Base-by-base conservation (phyloP, 1,284 basidiomycete species). In the Ceratobasidium theobromae region DNA sequence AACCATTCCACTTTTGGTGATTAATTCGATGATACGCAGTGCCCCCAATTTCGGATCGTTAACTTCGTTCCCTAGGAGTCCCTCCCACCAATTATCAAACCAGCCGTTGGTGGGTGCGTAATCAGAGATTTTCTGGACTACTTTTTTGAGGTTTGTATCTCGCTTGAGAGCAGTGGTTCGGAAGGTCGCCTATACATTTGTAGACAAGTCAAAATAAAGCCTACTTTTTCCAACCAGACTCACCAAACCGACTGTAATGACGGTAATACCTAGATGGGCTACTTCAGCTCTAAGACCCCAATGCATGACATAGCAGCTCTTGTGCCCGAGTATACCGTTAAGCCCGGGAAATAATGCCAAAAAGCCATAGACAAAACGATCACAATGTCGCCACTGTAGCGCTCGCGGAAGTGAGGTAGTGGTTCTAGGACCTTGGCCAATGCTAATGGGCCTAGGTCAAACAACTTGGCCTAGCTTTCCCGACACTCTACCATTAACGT, bases 321-420 rank as follows among this genome's bases (percentile, higher is more conserved):
- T 9, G 43, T 11, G 18, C 9, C 43, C 5, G 9, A 45, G 18
- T 45, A 21, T 14, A 45, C 43, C 12, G 43, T 11, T 6, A 21
- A 14, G 18, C 43, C 9, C 5, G 43, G 43, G 18, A 45, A 45
- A 21, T 45, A 45, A 6, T 45, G 12, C 18, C 8, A 11, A 6
- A 6, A 11, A 14, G 12, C 43, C 9, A 45, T 45, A 45, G 43
- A 45, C 18, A n/a, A 21, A 14, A 21, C 18, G 6, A 45, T 45
- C 9, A 45, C 43, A n/a, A 45, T 45, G 8, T 16, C 35, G 35
- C 65, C 65, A 11, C 40, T 45, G 23, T 66, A 33, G 11, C 45
- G 28, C 28, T 49, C n/a, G n/a, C 65, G 30, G 18, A 57, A 68
- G 23, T 51, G 25, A 12, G 66, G 55, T 4, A 66, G 65, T 35